phyloP scores from a whole-genome alignment of 2,329 filamentous ascomycete species.

The Cladosporium velox region DNA sequence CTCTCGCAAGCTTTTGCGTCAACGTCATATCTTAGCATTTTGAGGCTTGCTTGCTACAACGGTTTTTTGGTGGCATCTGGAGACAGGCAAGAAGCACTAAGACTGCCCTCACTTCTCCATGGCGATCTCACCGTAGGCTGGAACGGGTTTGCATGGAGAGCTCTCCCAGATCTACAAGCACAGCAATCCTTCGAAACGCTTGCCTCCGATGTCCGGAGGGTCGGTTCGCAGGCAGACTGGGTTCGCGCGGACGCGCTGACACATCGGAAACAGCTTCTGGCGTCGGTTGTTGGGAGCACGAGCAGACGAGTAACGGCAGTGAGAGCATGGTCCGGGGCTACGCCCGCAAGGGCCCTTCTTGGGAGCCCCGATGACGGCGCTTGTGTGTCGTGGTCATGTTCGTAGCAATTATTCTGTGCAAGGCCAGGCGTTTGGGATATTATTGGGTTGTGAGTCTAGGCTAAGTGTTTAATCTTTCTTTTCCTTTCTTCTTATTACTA shows the following conservation, averaged over 20 bases:
- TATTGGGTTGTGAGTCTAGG: background rate
- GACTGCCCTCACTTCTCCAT: background rate
- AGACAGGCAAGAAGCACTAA: background rate
- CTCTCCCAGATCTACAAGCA: too few relatives aligned
- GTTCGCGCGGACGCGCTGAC: slow-evolving; percentile 16
- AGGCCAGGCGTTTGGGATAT: background rate
- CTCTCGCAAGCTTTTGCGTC: background rate
- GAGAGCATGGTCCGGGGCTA: slow-evolving; percentile 10
- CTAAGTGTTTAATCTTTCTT: background rate
- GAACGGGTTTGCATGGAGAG: background rate
- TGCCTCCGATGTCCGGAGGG: slow-evolving; percentile 13
- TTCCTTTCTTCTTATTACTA: background rate
- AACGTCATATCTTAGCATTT: slow-evolving; percentile 1
- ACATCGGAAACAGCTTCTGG: slow-evolving; percentile 15
- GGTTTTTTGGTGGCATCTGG: background rate
- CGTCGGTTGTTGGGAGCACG: slow-evolving; percentile 7
- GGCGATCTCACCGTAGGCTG: background rate
- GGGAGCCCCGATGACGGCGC: slow-evolving; percentile 10
- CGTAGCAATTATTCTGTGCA: slow-evolving; percentile 2
- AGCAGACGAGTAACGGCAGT: slow-evolving; percentile 4
- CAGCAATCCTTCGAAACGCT: background rate
- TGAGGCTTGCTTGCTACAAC: background rate
- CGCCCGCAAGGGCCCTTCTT: slow-evolving; percentile 16
- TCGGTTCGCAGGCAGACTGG: slow-evolving; percentile 3
- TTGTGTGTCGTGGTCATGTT: background rate